A percentile compares a stretch with the other conserved stretches of the same genome.
phyloP scores from a whole-genome alignment of 306 rosid genomes.

The Macrotyloma uniflorum region DNA sequence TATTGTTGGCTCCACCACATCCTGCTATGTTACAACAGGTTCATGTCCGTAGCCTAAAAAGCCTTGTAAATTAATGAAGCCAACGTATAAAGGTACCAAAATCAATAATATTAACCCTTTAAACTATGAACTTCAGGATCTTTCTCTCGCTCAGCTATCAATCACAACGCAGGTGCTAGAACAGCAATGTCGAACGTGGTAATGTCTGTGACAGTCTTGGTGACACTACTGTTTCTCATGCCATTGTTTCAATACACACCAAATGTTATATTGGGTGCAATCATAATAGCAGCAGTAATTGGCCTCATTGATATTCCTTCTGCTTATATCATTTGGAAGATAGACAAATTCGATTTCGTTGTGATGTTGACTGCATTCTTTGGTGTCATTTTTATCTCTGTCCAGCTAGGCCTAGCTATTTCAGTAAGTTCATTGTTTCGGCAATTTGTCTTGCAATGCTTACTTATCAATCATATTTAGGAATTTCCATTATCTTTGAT shows the following conservation, averaged over 20 bases:
- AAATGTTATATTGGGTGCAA: slow-evolving; percentile 80
- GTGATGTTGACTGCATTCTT: background rate
- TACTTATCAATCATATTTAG: background rate
- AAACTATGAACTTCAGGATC: slow-evolving; percentile 58
- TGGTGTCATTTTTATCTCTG: slow-evolving; percentile 69
- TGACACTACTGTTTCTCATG: slow-evolving; percentile 85
- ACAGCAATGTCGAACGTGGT: slow-evolving; percentile 77
- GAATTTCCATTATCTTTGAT: background rate
- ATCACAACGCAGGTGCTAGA: slow-evolving; percentile 83
- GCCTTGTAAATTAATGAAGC: background rate
- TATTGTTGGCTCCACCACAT: slow-evolving; percentile 77
- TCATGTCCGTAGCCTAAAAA: background rate
- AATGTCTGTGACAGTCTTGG: slow-evolving; percentile 86
- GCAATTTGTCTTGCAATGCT: background rate
- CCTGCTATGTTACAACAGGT: slow-evolving; percentile 94
- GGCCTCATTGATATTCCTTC: background rate
- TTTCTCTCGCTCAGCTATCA: slow-evolving; percentile 92
- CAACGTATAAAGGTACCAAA: background rate
- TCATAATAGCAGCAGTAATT: slow-evolving; percentile 79
- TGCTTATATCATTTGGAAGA: background rate
- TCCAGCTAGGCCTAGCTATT: slow-evolving; percentile 23
- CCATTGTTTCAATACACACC: slow-evolving; percentile 88
- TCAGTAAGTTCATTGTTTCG: slow-evolving; percentile 35
- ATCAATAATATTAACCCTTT: slow-evolving; percentile 15
- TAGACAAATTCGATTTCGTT: background rate